These are phyloP conservation scores for Auricularia auricula-judae DNA, from an alignment of 768 basidiomycete species.

Conservation along the genomic window DNA sequence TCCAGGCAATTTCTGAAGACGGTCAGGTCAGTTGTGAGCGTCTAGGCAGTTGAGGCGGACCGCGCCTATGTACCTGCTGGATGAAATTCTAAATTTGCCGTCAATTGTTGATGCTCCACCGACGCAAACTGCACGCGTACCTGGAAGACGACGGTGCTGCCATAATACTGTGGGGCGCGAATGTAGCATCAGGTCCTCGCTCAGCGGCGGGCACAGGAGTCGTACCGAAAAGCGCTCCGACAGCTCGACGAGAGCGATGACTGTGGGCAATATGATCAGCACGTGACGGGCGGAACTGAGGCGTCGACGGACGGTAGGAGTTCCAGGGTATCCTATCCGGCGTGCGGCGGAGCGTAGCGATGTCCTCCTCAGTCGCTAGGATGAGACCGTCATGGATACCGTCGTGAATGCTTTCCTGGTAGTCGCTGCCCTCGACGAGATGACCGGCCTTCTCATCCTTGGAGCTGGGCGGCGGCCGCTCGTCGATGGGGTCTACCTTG, in stretches of 20 bases:
- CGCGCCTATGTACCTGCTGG: conserved; percentile 9
- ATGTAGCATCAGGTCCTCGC: background rate
- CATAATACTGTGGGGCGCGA: conserved; percentile 6
- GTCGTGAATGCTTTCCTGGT: background rate
- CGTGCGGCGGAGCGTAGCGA: conserved; percentile 12
- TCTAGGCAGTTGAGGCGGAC: background rate
- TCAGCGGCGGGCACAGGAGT: background rate
- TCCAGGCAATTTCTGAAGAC: conserved; percentile 29
- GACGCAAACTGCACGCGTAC: background rate
- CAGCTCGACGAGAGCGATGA: conserved; percentile 18
- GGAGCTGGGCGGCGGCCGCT: background rate
- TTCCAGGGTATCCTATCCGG: conserved; percentile 19
- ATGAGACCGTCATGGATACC: conserved; percentile 4
- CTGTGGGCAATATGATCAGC: conserved; percentile 2
- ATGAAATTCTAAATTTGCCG: conserved; percentile 15
- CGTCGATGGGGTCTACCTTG: background rate
- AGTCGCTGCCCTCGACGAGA: background rate
- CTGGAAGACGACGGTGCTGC: conserved; percentile 14
- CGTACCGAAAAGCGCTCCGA: conserved; percentile 20
- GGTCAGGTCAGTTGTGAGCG: conserved; percentile 4
- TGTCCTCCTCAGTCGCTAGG: conserved; percentile 15
- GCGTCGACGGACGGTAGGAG: conserved; percentile 15
- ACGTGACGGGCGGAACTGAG: background rate
- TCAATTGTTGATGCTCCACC: background rate
- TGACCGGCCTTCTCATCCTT: background rate